A percentile compares a stretch with the other conserved stretches of the same genome.
These are phyloP conservation scores for Chytridiales sp. DNA, from an alignment of 371 early-diverging fungal genomes.

Conservation along the genomic window DNA sequence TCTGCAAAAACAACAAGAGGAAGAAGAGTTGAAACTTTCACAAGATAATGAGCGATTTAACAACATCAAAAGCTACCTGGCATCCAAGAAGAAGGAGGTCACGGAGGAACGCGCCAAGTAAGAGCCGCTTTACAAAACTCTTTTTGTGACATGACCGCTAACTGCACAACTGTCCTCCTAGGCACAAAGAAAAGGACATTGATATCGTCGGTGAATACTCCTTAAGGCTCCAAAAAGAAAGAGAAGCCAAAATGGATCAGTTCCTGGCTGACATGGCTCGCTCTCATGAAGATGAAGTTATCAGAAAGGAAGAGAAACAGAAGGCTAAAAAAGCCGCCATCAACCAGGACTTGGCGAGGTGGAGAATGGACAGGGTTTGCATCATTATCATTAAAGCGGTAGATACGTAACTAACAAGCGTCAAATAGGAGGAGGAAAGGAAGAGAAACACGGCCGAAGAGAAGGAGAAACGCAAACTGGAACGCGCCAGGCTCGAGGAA, in stretches of 20 bases:
- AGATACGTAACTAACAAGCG: no score
- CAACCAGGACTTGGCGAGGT: no score
- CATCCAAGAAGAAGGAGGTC: slow-evolving; percentile 50
- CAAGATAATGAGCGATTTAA: slow-evolving; percentile 54
- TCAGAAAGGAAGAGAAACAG: slow-evolving; percentile 14
- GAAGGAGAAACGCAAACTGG: no score
- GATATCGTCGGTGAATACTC: slow-evolving; percentile 51
- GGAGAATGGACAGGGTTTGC: no score
- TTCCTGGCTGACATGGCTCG: slow-evolving; percentile 45
- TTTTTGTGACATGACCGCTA: neutral
- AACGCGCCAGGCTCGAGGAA: no score
- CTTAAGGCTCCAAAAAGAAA: slow-evolving; percentile 62
- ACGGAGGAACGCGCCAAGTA: slow-evolving; percentile 60
- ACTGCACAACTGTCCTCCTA: slow-evolving; percentile 22
- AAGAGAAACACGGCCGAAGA: no score
- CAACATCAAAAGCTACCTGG: slow-evolving; percentile 49
- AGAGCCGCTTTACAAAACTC: slow-evolving; percentile 25
- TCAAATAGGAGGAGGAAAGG: no score
- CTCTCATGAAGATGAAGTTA: slow-evolving; percentile 14
- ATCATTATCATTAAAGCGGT: no score
- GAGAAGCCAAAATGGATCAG: slow-evolving; percentile 59
- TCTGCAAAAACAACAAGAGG: neutral
- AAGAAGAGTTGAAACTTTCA: slow-evolving; percentile 31
- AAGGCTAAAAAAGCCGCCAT: slow-evolving; percentile 10
- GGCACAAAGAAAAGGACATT: slow-evolving; percentile 2